Conservation (phyloP, 805 yeast species). For the Suhomyces kilbournensis region DNA sequence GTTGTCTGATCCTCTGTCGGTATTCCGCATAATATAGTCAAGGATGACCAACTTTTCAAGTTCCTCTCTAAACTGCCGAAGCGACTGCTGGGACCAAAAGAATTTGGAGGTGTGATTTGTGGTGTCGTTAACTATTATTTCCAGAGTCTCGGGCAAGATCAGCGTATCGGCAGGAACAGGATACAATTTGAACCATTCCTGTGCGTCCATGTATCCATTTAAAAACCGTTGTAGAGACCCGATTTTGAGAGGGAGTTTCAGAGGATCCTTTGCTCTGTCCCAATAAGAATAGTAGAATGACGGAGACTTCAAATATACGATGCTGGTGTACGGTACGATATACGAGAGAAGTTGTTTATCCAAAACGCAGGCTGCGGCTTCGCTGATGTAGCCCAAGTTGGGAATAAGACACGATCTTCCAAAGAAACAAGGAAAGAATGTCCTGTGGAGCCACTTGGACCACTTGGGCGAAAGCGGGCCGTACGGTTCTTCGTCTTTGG, state of each 20-base stretch:
- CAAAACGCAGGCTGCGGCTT: constrained; percentile 66
- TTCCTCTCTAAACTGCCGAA: constrained; percentile 55
- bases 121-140: constrained; percentile 12
- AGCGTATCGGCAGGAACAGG: constrained; percentile 49
- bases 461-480: constrained; percentile 77
- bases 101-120: constrained; percentile 25
- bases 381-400: constrained; percentile 68
- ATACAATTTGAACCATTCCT: constrained; percentile 49
- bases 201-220: constrained; percentile 57
- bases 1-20: constrained; percentile 72
- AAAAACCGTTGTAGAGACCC: constrained; percentile 70
- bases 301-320: constrained; percentile 47
- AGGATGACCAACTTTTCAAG: constrained; percentile 66
- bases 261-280: constrained; percentile 32
- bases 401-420: constrained; percentile 73
- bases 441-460: constrained; percentile 77
- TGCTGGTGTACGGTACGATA: constrained; percentile 66
- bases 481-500: constrained; percentile 78
- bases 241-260: constrained; percentile 44
- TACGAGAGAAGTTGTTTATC: constrained; percentile 57
- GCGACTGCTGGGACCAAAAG: constrained; percentile 50
- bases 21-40: constrained; percentile 71
- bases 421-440: constrained; percentile 73
- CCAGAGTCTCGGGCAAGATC: constrained; percentile 18
- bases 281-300: constrained; percentile 53